Percentiles rank a stretch among this genome's conserved stretches.
These are phyloP conservation scores for Naematelia encephala DNA, from an alignment of 768 basidiomycete genomes.

Conservation along the genomic window DNA sequence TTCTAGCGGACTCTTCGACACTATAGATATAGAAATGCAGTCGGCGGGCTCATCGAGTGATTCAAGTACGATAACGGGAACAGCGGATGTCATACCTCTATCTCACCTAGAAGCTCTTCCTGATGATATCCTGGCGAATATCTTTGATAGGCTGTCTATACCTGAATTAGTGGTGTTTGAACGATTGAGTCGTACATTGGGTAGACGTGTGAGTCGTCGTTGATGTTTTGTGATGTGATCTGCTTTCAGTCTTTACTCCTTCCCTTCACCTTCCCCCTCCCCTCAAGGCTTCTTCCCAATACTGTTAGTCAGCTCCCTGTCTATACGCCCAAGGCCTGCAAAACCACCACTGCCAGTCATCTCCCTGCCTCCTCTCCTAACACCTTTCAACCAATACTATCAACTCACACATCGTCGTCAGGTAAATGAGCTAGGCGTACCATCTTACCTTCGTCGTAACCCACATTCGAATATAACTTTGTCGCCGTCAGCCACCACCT, in stretches of 20 bases:
- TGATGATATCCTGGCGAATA: constrained; percentile 31
- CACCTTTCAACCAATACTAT: neutral
- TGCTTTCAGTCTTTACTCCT: neutral
- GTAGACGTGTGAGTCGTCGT: constrained; percentile 20
- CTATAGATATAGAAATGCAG: constrained; percentile 27
- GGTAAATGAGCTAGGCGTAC: constrained; percentile 28
- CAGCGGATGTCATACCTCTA: neutral
- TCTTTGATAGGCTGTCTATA: constrained; percentile 21
- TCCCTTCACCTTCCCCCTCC: neutral
- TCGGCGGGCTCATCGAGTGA: no score
- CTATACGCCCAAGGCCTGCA: constrained; percentile 84
- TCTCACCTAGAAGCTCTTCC: constrained; percentile 24
- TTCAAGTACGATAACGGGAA: no score
- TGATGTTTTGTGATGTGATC: no score
- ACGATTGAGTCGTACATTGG: constrained; percentile 6
- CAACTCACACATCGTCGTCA: constrained; percentile 1
- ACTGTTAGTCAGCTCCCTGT: constrained; percentile 63
- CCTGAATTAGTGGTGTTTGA: constrained; percentile 19
- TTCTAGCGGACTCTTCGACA: constrained; percentile 6
- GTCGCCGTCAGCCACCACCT: constrained; percentile 8
- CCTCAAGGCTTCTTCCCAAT: neutral
- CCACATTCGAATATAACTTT: constrained; percentile 24
- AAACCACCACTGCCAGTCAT: no score
- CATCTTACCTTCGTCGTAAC: constrained; percentile 25
- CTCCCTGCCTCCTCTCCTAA: no score